Conservation (phyloP, 2,329 filamentous ascomycete genomes). For the Stachybotrys chlorohalonatus region DNA sequence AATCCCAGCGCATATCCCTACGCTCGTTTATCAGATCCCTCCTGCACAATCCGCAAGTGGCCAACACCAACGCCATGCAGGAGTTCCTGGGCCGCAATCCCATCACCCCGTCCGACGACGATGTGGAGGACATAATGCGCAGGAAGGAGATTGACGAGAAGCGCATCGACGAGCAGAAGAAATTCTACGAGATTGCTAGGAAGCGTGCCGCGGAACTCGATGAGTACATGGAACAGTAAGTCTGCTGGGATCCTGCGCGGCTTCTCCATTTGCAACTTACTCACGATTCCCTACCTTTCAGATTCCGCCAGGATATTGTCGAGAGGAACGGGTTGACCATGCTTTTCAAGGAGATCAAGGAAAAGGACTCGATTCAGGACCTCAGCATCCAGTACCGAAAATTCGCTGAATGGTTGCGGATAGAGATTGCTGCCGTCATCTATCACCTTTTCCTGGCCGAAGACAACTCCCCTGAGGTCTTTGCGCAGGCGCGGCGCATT, state of each 20-base stretch:
- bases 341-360: conserved; percentile 85
- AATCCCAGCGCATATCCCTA: conserved; percentile 84
- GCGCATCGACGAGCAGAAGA: conserved; percentile 82
- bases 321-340: conserved; percentile 77
- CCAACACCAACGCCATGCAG: conserved; percentile 71
- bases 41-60: conserved; percentile 74
- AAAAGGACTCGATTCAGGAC: conserved; percentile 79
- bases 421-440: conserved; percentile 91
- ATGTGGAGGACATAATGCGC: conserved; percentile 69
- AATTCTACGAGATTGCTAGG: conserved; percentile 91
- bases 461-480: conserved; percentile 94
- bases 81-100: conserved; percentile 74
- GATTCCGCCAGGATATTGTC: conserved; percentile 59
- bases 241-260: neutral
- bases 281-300: conserved; percentile 16
- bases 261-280: neutral
- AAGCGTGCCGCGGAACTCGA: conserved; percentile 87
- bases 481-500: conserved; percentile 87
- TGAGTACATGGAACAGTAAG: conserved; percentile 92
- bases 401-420: conserved; percentile 95
- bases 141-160: conserved; percentile 79
- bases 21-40: conserved; percentile 84
- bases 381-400: conserved; percentile 94
- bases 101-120: conserved; percentile 69
- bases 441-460: conserved; percentile 97